A percentile compares a stretch with the other conserved stretches of the same genome.
Conservation (phyloP, 331 rosid genomes). For the Malus hybrid region DNA sequence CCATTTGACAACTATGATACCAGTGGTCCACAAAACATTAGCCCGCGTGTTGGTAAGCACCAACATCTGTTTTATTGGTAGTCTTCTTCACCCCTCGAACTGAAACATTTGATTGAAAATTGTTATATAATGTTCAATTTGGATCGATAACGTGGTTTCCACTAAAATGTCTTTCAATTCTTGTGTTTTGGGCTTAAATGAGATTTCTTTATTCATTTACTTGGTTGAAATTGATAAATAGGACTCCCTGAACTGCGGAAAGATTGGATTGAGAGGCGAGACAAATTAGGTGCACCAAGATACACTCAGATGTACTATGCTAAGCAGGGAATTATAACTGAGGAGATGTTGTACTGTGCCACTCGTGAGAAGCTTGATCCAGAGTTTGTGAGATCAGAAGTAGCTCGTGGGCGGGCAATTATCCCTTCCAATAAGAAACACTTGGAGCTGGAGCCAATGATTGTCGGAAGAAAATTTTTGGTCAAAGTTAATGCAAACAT, state of each 20-base stretch:
- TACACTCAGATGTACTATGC: slow-evolving; percentile 98
- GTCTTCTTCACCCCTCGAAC: background rate
- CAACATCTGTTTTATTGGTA: background rate
- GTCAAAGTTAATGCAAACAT: slow-evolving; percentile 98
- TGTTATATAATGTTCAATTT: background rate
- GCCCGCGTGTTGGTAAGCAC: slow-evolving; percentile 64
- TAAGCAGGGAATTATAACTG: slow-evolving; percentile 92
- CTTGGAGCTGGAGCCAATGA: slow-evolving; percentile 92
- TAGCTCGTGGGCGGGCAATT: slow-evolving; percentile 97
- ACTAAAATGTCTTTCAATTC: background rate
- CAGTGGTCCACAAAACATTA: slow-evolving; percentile 87
- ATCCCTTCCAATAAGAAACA: slow-evolving; percentile 97
- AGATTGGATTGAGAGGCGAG: slow-evolving; percentile 82
- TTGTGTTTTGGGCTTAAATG: background rate
- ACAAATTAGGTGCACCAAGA: slow-evolving; percentile 67
- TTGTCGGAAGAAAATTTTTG: slow-evolving; percentile 90
- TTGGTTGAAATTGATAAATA: slow-evolving; percentile 28
- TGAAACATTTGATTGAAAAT: background rate
- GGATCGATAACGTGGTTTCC: background rate
- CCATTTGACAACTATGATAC: slow-evolving; percentile 86
- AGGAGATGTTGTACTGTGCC: slow-evolving; percentile 92
- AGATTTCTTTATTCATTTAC: background rate
- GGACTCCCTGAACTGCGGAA: slow-evolving; percentile 84
- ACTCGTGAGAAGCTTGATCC: slow-evolving; percentile 88
- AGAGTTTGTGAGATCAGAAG: slow-evolving; percentile 97